phyloP scores from a whole-genome alignment of 352 stramenopile genomes.

The Phytophthora brassicae region DNA sequence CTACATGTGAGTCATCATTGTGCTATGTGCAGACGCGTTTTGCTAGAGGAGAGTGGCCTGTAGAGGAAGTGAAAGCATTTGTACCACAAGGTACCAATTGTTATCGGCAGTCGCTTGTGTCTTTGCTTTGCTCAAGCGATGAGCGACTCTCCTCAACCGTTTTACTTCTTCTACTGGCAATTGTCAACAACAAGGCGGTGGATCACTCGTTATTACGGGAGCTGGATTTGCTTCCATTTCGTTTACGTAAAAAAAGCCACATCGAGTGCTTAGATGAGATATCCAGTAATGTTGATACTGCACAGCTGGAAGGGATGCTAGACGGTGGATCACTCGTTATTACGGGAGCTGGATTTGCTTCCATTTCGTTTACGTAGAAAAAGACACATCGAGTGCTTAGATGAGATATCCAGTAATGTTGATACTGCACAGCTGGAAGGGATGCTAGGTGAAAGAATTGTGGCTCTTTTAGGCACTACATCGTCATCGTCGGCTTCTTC shows the following conservation, averaged over 20 bases:
- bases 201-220: constrained; percentile 68
- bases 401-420: background rate
- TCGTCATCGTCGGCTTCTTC: constrained; percentile 29
- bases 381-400: constrained; percentile 8
- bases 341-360: constrained; percentile 63
- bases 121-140: constrained; percentile 61
- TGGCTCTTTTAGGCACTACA: constrained; percentile 12
- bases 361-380: constrained; percentile 46
- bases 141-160: constrained; percentile 63
- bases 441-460: constrained; percentile 7
- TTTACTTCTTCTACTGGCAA: constrained; percentile 57
- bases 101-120: constrained; percentile 64
- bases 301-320: background rate
- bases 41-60: constrained; percentile 74
- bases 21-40: constrained; percentile 84
- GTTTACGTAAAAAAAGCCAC: constrained; percentile 35
- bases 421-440: constrained; percentile 4
- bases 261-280: background rate
- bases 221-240: constrained; percentile 58
- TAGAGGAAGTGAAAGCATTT: constrained; percentile 71
- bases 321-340: constrained; percentile 55
- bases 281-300: background rate
- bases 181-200: constrained; percentile 65
- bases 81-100: constrained; percentile 42
- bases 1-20: constrained; percentile 56